Evolutionary conservation across 208 protist species (phyloP).

Genomic region (Phytomonas francai): DNA sequence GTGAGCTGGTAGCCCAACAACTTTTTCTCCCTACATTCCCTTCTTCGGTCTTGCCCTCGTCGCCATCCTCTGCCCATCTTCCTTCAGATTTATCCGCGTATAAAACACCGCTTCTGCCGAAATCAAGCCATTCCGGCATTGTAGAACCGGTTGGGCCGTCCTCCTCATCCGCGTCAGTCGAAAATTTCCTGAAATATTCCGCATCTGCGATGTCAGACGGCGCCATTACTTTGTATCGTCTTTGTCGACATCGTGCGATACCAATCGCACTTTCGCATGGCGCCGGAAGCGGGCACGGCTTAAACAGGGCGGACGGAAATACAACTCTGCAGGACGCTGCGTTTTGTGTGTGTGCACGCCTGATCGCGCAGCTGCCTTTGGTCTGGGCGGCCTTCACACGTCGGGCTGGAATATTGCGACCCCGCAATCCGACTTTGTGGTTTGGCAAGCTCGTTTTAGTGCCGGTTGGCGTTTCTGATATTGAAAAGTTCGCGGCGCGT

Average conservation of each 20-base stretch:
- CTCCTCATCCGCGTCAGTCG: not conserved
- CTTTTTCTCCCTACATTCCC: slow-evolving; percentile 19
- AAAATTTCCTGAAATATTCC: not conserved
- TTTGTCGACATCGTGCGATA: slow-evolving; percentile 29
- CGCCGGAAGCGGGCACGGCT: slow-evolving; percentile 2
- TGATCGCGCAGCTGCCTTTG: slow-evolving; percentile 27
- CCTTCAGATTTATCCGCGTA: not conserved
- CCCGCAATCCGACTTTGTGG: slow-evolving; percentile 29
- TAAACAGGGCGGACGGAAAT: slow-evolving; percentile 10
- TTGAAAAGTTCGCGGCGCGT: slow-evolving; percentile 44
- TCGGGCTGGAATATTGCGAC: slow-evolving; percentile 34
- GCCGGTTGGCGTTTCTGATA: slow-evolving; percentile 31
- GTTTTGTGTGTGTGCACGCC: slow-evolving; percentile 48
- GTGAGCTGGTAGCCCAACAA: slow-evolving; percentile 32
- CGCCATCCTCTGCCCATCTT: not conserved
- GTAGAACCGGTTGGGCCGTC: not conserved
- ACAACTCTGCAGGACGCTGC: slow-evolving; percentile 47
- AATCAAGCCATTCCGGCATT: not conserved
- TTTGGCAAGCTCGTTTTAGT: slow-evolving; percentile 32
- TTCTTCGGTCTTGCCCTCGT: not conserved
- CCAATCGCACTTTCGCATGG: slow-evolving; percentile 2
- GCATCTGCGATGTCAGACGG: slow-evolving; percentile 6
- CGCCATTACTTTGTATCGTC: slow-evolving; percentile 54
- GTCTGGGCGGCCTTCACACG: slow-evolving; percentile 36
- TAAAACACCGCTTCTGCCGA: not conserved